Evolutionary conservation across 2,329 filamentous ascomycete species (phyloP).

Genomic region (Colletotrichum sp.): DNA sequence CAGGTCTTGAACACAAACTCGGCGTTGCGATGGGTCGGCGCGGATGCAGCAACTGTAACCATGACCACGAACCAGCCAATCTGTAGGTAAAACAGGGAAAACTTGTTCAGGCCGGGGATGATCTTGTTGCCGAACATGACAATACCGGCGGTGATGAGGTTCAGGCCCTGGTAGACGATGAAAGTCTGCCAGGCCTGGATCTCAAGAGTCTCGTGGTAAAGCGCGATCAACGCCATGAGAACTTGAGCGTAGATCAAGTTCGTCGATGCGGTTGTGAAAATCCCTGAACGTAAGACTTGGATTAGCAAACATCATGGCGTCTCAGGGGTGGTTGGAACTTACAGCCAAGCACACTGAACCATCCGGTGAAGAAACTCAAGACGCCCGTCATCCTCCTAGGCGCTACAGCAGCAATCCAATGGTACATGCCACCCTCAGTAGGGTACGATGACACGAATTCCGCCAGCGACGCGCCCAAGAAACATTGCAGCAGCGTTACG

Average conservation of each 20-base stretch:
- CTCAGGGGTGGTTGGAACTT: neutral
- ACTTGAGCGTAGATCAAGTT: constrained; percentile 48
- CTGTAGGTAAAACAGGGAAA: constrained; percentile 51
- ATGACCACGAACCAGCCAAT: constrained; percentile 52
- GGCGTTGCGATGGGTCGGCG: constrained; percentile 46
- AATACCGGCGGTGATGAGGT: constrained; percentile 45
- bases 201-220: constrained; percentile 42
- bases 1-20: constrained; percentile 58
- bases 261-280: constrained; percentile 48
- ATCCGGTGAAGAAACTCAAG: constrained; percentile 50
- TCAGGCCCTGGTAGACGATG: constrained; percentile 46
- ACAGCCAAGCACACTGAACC: constrained; percentile 45
- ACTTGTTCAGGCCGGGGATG: constrained; percentile 48
- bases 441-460: constrained; percentile 55
- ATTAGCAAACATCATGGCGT: neutral
- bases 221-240: constrained; percentile 44
- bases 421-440: constrained; percentile 55
- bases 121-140: constrained; percentile 53
- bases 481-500: constrained; percentile 50
- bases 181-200: constrained; percentile 54
- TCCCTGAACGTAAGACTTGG: constrained; percentile 31
- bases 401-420: constrained; percentile 54
- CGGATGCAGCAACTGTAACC: constrained; percentile 51
- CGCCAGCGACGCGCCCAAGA: constrained; percentile 48
- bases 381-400: constrained; percentile 41